A percentile compares a stretch with the other conserved stretches of the same genome.
These are phyloP conservation scores for Goffeauzyma gilvescens DNA, from an alignment of 768 basidiomycete species.

Conservation along the genomic window DNA sequence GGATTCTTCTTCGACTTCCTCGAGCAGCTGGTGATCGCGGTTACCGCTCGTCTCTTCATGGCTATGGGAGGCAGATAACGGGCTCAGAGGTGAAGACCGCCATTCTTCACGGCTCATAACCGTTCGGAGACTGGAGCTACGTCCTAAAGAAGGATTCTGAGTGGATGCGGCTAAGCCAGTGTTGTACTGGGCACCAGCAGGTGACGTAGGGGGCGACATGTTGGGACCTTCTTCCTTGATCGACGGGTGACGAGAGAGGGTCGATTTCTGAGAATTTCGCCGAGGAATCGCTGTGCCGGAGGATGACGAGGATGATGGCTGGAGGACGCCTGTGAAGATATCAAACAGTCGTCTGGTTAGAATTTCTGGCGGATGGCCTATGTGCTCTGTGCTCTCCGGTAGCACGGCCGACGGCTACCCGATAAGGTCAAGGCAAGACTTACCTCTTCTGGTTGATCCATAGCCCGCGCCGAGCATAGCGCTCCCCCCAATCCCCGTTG, in stretches of 20 bases:
- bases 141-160: not conserved
- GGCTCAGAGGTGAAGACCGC: slow-evolving; percentile 5
- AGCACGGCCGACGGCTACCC: not conserved
- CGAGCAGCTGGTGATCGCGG: too few relatives aligned
- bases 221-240: slow-evolving; percentile 4
- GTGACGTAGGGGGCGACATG: not conserved
- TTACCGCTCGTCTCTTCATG: slow-evolving; percentile 5
- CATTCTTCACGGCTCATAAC: not conserved
- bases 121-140: not conserved
- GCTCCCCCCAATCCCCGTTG: too few relatives aligned
- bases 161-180: slow-evolving; percentile 4
- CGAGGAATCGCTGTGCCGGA: too few relatives aligned
- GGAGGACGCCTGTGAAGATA: too few relatives aligned
- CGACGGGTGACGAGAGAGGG: slow-evolving; percentile 1
- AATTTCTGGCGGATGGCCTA: too few relatives aligned
- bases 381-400: not conserved
- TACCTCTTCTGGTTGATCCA: slow-evolving; percentile 17
- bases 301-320: too few relatives aligned
- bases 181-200: not conserved
- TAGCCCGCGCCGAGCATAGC: too few relatives aligned
- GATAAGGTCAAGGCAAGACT: not conserved
- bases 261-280: too few relatives aligned
- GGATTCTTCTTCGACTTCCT: too few relatives aligned
- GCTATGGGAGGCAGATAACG: slow-evolving; percentile 10
- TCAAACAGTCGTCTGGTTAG: too few relatives aligned